These are phyloP conservation scores for Cicer arietinum DNA, from an alignment of 306 rosid species.

Conservation along the genomic window DNA sequence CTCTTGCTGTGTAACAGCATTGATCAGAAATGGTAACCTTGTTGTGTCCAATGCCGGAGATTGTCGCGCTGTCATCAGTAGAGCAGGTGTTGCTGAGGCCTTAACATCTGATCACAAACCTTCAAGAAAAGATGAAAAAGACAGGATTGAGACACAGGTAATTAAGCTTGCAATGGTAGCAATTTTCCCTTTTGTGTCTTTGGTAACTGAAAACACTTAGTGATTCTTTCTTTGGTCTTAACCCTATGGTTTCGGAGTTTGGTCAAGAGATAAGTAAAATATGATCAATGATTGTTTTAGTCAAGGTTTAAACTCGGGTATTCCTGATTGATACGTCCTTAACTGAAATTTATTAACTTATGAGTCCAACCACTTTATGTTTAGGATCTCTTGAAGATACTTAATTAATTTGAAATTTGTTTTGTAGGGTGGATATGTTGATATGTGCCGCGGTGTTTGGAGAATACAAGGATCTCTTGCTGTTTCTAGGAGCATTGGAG, in stretches of 20 bases:
- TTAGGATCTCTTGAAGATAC: background rate
- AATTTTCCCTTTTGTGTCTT: background rate
- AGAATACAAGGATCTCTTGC: conserved; percentile 93
- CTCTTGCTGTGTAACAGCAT: conserved; percentile 86
- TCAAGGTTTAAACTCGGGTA: too few relatives aligned
- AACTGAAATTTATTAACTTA: too few relatives aligned
- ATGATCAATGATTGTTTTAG: too few relatives aligned
- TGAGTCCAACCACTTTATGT: background rate
- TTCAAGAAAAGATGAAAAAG: conserved; percentile 78
- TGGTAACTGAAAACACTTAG: background rate
- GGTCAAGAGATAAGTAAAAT: too few relatives aligned
- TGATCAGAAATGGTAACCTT: conserved; percentile 74
- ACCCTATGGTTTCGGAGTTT: too few relatives aligned
- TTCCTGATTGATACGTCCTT: too few relatives aligned
- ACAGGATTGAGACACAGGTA: conserved; percentile 77
- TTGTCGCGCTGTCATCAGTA: conserved; percentile 92
- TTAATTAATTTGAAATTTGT: conserved; percentile 33
- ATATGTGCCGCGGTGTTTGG: conserved; percentile 87
- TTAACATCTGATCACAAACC: conserved; percentile 92
- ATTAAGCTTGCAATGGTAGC: conserved; percentile 13
- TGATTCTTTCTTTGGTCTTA: too few relatives aligned
- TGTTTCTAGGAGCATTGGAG: conserved; percentile 91
- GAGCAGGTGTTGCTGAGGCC: conserved; percentile 75
- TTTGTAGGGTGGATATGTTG: conserved; percentile 91
- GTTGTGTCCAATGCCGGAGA: conserved; percentile 87